Percentiles rank a stretch among this genome's conserved stretches.
These are phyloP conservation scores for Jacaranda copaia DNA, from an alignment of 257 asterid species.

Conservation along the genomic window DNA sequence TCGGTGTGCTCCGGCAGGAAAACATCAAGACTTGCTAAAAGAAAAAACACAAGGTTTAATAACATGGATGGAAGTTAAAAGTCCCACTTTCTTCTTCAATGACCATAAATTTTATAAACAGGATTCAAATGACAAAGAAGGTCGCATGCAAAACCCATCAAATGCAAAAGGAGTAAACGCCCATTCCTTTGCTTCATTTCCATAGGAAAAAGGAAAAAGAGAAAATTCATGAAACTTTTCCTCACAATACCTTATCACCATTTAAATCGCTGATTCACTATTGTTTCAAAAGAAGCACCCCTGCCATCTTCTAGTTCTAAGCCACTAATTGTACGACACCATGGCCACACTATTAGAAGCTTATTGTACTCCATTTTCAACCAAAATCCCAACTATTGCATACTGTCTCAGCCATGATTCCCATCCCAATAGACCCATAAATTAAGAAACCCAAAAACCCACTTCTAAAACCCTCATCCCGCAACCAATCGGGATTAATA, in stretches of 20 bases:
- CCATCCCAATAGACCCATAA: conserved; percentile 21
- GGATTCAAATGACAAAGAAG: neutral
- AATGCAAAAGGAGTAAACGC: conserved; percentile 22
- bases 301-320: neutral
- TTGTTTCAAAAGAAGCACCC: neutral
- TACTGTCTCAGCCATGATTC: neutral
- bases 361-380: conserved; percentile 15
- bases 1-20: neutral
- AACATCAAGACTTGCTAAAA: neutral
- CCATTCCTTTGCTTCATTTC: conserved; percentile 6
- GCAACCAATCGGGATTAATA: conserved; percentile 2
- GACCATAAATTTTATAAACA: neutral
- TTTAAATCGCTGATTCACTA: neutral
- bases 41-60: neutral
- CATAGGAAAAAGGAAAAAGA: too few species aligned
- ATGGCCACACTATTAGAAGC: conserved; percentile 3
- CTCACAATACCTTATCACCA: neutral
- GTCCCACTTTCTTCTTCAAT: conserved; percentile 4
- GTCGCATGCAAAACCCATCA: neutral
- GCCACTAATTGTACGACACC: conserved; percentile 3
- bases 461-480: conserved; percentile 29
- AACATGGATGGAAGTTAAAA: conserved; percentile 14
- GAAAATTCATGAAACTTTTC: conserved; percentile 3
- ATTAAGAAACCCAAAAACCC: neutral
- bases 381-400: too few species aligned